These are phyloP conservation scores for Calonectria montana DNA, from an alignment of 2,329 filamentous ascomycete genomes.

Conservation along the genomic window DNA sequence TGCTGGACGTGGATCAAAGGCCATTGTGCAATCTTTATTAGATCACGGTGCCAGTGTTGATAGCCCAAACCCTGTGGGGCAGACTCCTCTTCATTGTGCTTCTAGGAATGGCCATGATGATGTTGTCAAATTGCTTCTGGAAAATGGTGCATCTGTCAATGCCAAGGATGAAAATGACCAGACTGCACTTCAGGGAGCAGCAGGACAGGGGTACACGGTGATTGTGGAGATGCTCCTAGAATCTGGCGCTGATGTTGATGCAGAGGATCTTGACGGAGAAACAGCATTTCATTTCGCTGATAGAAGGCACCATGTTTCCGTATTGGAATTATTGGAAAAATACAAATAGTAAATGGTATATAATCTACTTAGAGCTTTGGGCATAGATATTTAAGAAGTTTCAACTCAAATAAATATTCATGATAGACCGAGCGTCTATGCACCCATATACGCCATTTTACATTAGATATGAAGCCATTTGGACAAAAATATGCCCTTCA, in stretches of 20 bases:
- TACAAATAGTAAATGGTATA: background rate
- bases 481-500: background rate
- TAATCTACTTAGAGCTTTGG: no score
- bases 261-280: background rate
- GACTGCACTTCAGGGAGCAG: background rate
- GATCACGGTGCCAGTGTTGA: background rate
- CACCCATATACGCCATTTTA: no score
- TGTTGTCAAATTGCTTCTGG: background rate
- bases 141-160: slow-evolving; percentile 2
- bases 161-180: background rate
- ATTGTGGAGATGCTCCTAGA: background rate
- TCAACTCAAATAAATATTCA: no score
- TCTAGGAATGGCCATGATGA: background rate
- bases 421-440: no score
- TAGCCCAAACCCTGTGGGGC: background rate
- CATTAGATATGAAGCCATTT: no score
- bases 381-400: no score
- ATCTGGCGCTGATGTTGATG: background rate
- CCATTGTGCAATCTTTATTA: background rate
- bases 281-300: background rate
- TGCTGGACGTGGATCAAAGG: background rate
- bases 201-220: background rate
- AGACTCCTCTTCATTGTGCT: background rate
- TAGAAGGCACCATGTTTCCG: background rate
- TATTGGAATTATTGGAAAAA: background rate